Base-by-base conservation (phyloP, 2,329 filamentous ascomycete species). In the Trichoderma guizhouense region DNA sequence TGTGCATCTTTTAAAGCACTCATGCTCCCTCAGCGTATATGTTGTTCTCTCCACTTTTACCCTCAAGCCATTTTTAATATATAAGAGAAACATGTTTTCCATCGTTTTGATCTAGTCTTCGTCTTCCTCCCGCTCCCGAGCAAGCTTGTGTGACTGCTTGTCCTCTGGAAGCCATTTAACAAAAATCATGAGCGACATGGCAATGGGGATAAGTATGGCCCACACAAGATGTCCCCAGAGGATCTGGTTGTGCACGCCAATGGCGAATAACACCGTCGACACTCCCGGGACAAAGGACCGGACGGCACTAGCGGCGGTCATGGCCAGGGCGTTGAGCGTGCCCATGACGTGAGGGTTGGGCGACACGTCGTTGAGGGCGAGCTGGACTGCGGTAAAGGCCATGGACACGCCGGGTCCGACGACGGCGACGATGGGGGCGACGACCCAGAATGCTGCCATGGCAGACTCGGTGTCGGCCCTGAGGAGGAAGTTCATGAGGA, bases 351-450 rank as follows among this genome's bases (percentile, higher is more conserved):
- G 83, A 1, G 88, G 86, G 11, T 85, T 88, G 0, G 93, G 93
- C 0, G 90, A 86, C 2, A 92, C 88, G 72, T 95, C 92, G 79
- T 95, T 95, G 36, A 95, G 78, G 0, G 89, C 89, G 9, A 95
- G 88, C 82, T 95, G 92, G 1, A 91, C 86, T 2, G 85, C 90
- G 0, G 91, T 94, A 77, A 92, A 92, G 2, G 86, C 84, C 91
- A 93, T 93, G 63, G 85, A 86, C 0, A 93, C 87, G 1, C 89
- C 89, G 14, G 86, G 86, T 0, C 90, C 91, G 9, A 82, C 11
- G 0, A 92, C n/a, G 0, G 83, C 81, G 12, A 90, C 78, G 11
- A 80, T 64, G 0, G 81, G 74, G 1, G 75, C 78, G 0, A 81
- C 3, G 3, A 86, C 77, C 89, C 91, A 94, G 78, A 94, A 93